Evolutionary conservation across 257 asterid genomes (phyloP), one percentile per base, ranked within the genome.

Genomic region (Mentha longifolia): DNA sequence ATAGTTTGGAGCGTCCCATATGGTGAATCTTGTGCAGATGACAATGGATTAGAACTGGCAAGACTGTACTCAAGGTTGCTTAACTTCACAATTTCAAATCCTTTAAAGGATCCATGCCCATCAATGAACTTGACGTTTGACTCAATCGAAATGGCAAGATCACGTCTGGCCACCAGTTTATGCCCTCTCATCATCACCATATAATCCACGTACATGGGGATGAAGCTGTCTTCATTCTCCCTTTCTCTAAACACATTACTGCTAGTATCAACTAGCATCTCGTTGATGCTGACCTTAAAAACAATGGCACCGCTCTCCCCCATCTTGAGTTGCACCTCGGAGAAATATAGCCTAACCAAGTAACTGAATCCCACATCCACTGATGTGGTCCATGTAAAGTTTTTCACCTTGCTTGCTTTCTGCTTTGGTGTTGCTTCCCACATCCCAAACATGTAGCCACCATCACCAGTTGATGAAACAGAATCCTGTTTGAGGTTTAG

Each of bases 301-400:
- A 6, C 25, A 54, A 80, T 45, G 0, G 71, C 74, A 42, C 81
- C 76, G 11, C 33, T 43, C 45, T 76, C 73, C 12, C 59, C 73
- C 59, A 77, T 47, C 25, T 22, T 22, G 25, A 22, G 25, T 22
- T 22, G 25, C 25, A 22, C 25, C 28, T 85, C 79, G 4, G 84
- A 82, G 77, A 82, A 85, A 80, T 82, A 83, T 31, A 85, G 82
- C 76, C 89, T 82, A 9, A 85, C 73, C 82, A 82, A 61, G 64
- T 85, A 82, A 56, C 83, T 77, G 65, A 79, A 85, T 65, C 89
- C 89, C 61, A 82, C 81, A 77, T 85, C 80, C 66, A 82, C 81
- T 28, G 71, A 67, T 64, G 73, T 72, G 67, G 33, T 75, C 89
- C 86, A 81, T 16, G 78, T 72, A 12, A 73, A 69, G 16, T 78